Conservation (phyloP, 768 basidiomycete species). For the Suillus subalutaceus region DNA sequence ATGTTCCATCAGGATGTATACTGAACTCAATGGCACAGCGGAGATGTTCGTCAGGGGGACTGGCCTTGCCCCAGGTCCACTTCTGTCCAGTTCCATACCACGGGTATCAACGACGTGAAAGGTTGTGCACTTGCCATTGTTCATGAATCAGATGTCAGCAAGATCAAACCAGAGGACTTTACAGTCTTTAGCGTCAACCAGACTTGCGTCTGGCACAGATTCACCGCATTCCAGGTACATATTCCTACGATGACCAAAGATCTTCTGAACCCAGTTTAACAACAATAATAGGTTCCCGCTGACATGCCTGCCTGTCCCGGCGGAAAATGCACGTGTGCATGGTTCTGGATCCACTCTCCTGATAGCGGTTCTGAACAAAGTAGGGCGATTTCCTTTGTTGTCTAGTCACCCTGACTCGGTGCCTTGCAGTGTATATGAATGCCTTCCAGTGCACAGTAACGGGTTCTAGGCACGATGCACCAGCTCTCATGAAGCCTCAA, state of each 20-base stretch:
- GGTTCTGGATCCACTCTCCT: conserved; percentile 42
- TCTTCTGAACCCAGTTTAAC: conserved; percentile 38
- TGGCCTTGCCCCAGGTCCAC: conserved; percentile 26
- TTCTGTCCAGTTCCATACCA: conserved; percentile 32
- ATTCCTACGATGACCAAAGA: conserved; percentile 43
- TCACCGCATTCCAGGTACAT: conserved; percentile 37
- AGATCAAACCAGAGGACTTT: conserved; percentile 45
- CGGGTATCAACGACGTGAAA: conserved; percentile 31
- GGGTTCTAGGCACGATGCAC: conserved; percentile 27
- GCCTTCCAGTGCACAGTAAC: conserved; percentile 44
- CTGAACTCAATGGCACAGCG: conserved; percentile 17
- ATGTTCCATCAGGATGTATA: background rate
- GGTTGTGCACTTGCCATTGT: conserved; percentile 47
- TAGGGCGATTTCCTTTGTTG: conserved; percentile 18
- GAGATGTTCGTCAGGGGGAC: conserved; percentile 24
- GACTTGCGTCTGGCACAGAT: conserved; percentile 43
- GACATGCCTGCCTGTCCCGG: conserved; percentile 46
- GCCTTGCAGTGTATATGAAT: conserved; percentile 38
- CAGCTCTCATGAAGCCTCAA: conserved; percentile 34
- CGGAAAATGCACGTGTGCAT: conserved; percentile 48
- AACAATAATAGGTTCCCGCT: conserved; percentile 39
- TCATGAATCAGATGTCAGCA: conserved; percentile 40
- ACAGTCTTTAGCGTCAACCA: conserved; percentile 46
- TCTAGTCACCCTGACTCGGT: background rate
- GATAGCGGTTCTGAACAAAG: conserved; percentile 41